Evolutionary conservation across 768 basidiomycete species (phyloP).

Genomic region (Psilocybe cubensis): DNA sequence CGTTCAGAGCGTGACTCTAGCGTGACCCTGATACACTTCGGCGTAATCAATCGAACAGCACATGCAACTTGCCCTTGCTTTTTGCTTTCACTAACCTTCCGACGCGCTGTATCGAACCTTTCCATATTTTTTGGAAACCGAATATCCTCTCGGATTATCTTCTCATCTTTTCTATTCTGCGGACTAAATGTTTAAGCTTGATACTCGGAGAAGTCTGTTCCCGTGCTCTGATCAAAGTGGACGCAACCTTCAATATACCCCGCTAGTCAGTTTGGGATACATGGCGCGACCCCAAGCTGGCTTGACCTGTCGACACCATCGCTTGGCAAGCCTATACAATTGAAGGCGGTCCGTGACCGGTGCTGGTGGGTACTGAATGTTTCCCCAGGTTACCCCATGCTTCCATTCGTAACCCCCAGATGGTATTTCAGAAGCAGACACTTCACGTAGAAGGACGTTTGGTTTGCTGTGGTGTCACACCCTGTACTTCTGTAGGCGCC

Average conservation of each 20-base stretch:
- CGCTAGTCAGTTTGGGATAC: neutral
- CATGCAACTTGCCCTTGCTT: too few species aligned
- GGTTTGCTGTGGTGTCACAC: neutral
- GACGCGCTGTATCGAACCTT: neutral
- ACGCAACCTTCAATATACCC: neutral
- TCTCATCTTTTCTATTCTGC: neutral
- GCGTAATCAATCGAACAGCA: too few species aligned
- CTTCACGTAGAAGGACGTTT: neutral
- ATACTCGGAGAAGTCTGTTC: neutral
- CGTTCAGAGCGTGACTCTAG: too few species aligned
- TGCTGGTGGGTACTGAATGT: neutral
- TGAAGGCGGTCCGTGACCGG: neutral
- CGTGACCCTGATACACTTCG: neutral
- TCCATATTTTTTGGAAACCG: too few species aligned
- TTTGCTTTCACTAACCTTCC: neutral
- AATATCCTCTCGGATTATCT: neutral
- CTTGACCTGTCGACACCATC: neutral
- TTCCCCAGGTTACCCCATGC: neutral
- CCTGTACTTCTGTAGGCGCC: neutral
- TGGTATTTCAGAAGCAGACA: neutral
- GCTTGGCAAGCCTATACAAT: neutral
- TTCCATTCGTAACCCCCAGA: neutral
- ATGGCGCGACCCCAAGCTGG: neutral
- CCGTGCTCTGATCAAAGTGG: neutral
- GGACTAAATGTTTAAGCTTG: neutral